phyloP scores from a whole-genome alignment of 257 asterid species.

The Nicotiana undulata region DNA sequence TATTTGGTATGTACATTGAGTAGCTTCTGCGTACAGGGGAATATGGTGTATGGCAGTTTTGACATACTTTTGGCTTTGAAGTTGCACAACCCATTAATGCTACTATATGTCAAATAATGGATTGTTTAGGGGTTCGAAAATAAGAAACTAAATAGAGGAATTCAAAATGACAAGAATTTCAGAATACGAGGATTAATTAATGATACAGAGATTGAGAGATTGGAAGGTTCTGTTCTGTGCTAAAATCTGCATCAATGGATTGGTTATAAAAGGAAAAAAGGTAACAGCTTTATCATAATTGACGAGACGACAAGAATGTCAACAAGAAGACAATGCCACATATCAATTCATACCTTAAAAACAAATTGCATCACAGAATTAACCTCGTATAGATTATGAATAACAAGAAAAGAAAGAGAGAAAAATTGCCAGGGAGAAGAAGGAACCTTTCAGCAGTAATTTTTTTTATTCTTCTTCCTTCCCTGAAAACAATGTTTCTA shows the following conservation, averaged over 20 bases:
- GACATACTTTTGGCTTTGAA: conserved; percentile 9
- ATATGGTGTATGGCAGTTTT: conserved; percentile 7
- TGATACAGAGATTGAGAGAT: background rate
- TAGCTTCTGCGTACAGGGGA: conserved; percentile 1
- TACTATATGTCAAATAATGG: too few relatives aligned
- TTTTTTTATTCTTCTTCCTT: background rate
- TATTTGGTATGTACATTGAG: background rate
- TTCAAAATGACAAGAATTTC: background rate
- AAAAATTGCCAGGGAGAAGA: background rate
- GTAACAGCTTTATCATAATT: background rate
- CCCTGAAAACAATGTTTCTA: background rate
- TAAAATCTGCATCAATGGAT: background rate
- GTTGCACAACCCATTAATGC: conserved; percentile 12
- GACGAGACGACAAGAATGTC: background rate
- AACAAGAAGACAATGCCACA: background rate
- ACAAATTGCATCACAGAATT: background rate
- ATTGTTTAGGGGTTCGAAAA: background rate
- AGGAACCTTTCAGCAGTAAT: background rate
- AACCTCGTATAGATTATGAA: background rate
- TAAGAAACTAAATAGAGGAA: background rate
- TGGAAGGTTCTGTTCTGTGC: background rate
- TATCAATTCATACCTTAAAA: background rate
- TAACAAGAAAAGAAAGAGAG: background rate
- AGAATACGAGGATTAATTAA: background rate
- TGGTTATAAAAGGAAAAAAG: background rate